phyloP scores from a whole-genome alignment of 1,139 yeast genomes.

The Scheffersomyces titani region DNA sequence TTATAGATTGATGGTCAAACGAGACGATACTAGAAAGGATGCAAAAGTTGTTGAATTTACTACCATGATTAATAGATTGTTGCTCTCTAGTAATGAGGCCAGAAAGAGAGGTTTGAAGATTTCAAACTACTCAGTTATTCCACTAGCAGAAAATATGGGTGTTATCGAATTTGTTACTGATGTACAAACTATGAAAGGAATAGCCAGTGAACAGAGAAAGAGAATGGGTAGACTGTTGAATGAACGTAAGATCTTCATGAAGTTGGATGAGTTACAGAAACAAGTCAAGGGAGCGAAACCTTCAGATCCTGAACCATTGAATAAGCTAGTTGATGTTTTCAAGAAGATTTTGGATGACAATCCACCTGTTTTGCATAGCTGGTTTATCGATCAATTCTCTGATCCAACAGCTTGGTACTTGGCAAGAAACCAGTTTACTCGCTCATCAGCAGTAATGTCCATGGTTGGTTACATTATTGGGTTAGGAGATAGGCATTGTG shows the following conservation, averaged over 20 bases:
- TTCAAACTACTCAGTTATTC: constrained; percentile 85
- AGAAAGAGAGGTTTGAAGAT: constrained; percentile 70
- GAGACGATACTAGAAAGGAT: constrained; percentile 94
- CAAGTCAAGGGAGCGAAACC: constrained; percentile 26
- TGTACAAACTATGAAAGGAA: constrained; percentile 76
- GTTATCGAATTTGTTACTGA: constrained; percentile 91
- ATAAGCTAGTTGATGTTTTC: constrained; percentile 29
- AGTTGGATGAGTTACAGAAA: constrained; percentile 43
- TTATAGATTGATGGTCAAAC: constrained; percentile 79
- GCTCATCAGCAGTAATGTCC: constrained; percentile 95
- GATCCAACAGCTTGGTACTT: constrained; percentile 89
- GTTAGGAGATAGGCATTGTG: constrained; percentile 95
- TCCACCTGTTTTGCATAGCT: constrained; percentile 78
- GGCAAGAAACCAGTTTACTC: constrained; percentile 70
- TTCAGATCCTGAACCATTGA: constrained; percentile 16
- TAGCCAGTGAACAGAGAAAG: constrained; percentile 50
- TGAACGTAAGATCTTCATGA: constrained; percentile 36
- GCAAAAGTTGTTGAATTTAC: constrained; percentile 94
- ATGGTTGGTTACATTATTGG: constrained; percentile 92
- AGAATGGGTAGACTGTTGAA: constrained; percentile 33
- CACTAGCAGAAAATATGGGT: constrained; percentile 84
- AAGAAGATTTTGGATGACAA: constrained; percentile 38
- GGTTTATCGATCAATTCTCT: constrained; percentile 88
- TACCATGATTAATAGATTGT: constrained; percentile 75
- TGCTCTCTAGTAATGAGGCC: constrained; percentile 69